Base-by-base conservation (phyloP, 2,329 filamentous ascomycete species). In the Penicillium digitatum region DNA sequence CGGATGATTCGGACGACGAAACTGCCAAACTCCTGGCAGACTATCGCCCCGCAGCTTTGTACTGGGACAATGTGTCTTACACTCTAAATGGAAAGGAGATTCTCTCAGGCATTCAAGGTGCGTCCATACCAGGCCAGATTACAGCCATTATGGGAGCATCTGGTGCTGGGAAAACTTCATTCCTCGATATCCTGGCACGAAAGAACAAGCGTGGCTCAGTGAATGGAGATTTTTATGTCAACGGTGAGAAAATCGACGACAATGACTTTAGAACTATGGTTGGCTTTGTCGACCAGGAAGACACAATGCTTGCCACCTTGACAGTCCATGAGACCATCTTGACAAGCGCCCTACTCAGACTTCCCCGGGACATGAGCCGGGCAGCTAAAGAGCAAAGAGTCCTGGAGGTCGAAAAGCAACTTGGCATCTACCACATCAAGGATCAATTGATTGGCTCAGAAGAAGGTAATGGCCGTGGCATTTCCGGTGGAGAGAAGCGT, bases 71-170 rank as follows among this genome's bases (percentile, higher is more conserved):
- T 56, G 88, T 99, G 3, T 85, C 86, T 0, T 99, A 99, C 69
- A 81, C 82, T 22, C 80, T 99, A 35, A 95, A 95, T 61, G 90
- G 90, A 37, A 96, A 90, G 74, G 82, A 88, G 49, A 96, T 99
- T 44, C 79, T 99, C 3, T 81, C 82, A 16, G 84, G 83, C 14
- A 87, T 99, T 32, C 86, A 87, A 61, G 94, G 94, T 44, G 86
- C 90, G 39, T 92, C 93, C n/a, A 88, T 88, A 63, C 91, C 93
- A 2, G 95, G 95, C n/a, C 91, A 99, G 71, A 84, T 97, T 8
- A 90, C 93, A 62, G 94, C 94, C 9, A 95, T 99, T 66, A 99
- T 99, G 93, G 94, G 94, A 54, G 93, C 94, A 8, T 99, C 94
- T 0, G 94, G 94, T 29, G 95, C 94, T 39, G 94, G 94, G 56